A percentile compares a stretch with the other conserved stretches of the same genome.
phyloP scores from a whole-genome alignment of 257 asterid species.

The Phtheirospermum japonicum region DNA sequence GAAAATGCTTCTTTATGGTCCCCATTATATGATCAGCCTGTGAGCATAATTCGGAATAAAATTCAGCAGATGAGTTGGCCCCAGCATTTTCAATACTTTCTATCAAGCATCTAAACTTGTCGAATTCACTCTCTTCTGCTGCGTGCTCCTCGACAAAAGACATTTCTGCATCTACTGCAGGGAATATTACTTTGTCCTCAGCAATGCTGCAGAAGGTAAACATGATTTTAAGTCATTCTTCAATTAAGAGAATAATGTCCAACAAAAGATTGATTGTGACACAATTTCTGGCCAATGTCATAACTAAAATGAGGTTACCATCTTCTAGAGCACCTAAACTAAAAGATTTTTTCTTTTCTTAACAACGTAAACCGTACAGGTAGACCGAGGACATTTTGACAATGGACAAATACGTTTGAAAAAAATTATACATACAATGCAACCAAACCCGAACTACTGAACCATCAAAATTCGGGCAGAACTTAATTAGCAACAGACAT shows the following conservation, averaged over 20 bases:
- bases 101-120: constrained; percentile 78
- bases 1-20: constrained; percentile 75
- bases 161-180: constrained; percentile 83
- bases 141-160: constrained; percentile 96
- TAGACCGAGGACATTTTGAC: not conserved
- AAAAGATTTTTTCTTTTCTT: not conserved
- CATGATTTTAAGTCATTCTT: constrained; percentile 12
- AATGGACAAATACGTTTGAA: not conserved
- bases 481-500: not conserved
- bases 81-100: constrained; percentile 89
- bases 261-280: constrained; percentile 14
- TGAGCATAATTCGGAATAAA: constrained; percentile 75
- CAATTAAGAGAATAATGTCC: constrained; percentile 18
- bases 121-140: constrained; percentile 91
- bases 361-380: not conserved
- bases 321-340: not conserved
- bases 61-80: constrained; percentile 80
- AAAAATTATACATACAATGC: too few species aligned
- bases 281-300: constrained; percentile 8
- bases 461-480: constrained; percentile 2
- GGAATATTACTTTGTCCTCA: constrained; percentile 95
- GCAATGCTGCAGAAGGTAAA: constrained; percentile 75
- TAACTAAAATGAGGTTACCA: not conserved
- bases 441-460: not conserved
- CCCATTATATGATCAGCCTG: constrained; percentile 95